Percentiles rank a stretch among this genome's conserved stretches.
Conservation (phyloP, 345 rosid genomes). For the Salix brachista region DNA sequence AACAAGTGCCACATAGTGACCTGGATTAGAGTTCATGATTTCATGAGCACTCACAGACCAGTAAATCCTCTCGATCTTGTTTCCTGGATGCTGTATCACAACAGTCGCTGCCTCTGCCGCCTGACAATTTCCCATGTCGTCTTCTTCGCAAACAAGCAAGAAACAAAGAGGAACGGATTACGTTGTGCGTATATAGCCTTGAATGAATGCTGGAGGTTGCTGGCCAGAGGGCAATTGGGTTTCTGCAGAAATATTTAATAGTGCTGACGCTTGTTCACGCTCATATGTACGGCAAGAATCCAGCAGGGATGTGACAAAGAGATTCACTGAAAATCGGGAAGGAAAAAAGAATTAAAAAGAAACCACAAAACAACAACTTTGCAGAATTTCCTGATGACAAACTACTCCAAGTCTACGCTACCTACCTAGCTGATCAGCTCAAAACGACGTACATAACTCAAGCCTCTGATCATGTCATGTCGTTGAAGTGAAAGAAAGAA, state of each 20-base stretch:
- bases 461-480: background rate
- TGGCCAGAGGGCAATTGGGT: no score
- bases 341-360: background rate
- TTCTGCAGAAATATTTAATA: background rate
- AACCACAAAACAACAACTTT: background rate
- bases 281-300: slow-evolving; percentile 13
- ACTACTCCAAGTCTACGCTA: background rate
- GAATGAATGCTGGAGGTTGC: no score
- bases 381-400: slow-evolving; percentile 1
- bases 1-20: slow-evolving; percentile 76
- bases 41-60: slow-evolving; percentile 69
- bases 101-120: slow-evolving; percentile 83
- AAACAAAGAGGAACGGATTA: background rate
- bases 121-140: slow-evolving; percentile 80
- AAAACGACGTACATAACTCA: background rate
- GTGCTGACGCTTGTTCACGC: slow-evolving; percentile 5
- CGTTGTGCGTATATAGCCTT: no score
- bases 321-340: background rate
- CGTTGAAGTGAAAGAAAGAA: no score
- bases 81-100: slow-evolving; percentile 71
- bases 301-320: slow-evolving; percentile 7
- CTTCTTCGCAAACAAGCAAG: background rate
- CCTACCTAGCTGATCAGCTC: background rate
- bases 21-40: slow-evolving; percentile 71
- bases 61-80: slow-evolving; percentile 64